phyloP scores from a whole-genome alignment of 805 yeast genomes.

The Maudiozyma pseudohumilis region DNA sequence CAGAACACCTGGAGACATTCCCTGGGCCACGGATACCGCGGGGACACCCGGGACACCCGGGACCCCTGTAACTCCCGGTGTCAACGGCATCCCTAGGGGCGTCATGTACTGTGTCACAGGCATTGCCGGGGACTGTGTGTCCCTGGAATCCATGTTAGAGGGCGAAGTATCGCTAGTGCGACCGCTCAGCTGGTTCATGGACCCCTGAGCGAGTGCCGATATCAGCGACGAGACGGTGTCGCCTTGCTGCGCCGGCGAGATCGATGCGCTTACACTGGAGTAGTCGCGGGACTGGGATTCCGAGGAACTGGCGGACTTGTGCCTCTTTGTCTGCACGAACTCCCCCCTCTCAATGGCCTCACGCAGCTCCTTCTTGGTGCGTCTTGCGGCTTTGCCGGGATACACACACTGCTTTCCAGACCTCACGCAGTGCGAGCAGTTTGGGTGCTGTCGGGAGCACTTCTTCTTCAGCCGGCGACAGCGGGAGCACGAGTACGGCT shows the following conservation, averaged over 20 bases:
- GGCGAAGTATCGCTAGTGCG: background rate
- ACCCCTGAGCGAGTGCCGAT: constrained; percentile 10
- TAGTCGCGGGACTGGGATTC: no score
- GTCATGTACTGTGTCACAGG: background rate
- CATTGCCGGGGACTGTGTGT: background rate
- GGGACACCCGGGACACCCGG: background rate
- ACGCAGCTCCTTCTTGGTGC: constrained; percentile 28
- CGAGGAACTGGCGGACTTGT: constrained; percentile 1
- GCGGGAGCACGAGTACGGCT: constrained; percentile 35
- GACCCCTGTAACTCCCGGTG: background rate
- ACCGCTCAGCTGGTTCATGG: no score
- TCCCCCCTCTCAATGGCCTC: constrained; percentile 21
- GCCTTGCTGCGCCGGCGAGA: background rate
- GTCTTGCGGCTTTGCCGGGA: constrained; percentile 35
- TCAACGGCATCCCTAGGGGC: background rate
- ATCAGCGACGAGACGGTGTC: constrained; percentile 17
- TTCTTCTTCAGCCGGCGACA: constrained; percentile 42
- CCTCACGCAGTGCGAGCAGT: constrained; percentile 35
- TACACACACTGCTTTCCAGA: constrained; percentile 33
- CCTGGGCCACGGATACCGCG: no score
- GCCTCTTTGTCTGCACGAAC: constrained; percentile 9
- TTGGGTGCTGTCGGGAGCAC: constrained; percentile 37
- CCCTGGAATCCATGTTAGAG: background rate
- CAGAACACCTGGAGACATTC: no score
- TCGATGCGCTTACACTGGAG: no score